Evolutionary conservation across 2,329 filamentous ascomycete species (phyloP), one percentile per base, ranked within the genome.

Genomic region (Fusarium dimerum): DNA sequence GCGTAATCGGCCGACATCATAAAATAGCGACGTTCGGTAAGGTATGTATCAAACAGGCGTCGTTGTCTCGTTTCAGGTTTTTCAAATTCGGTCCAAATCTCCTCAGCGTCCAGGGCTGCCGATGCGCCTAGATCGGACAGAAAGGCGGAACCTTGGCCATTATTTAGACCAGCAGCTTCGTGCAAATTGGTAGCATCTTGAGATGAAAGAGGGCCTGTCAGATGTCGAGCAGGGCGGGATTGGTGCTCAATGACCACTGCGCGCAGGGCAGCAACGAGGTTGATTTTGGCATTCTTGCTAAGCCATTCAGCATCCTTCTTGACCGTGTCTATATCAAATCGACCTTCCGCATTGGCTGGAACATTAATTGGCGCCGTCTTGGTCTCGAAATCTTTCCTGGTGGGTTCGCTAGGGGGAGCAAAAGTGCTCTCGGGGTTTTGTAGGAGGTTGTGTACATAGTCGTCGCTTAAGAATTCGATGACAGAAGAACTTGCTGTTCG

Each of bases 241-340:
- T 97, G 93, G 78, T 88, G 89, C 78, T 97, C 94, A 43, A 94
- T 74, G 7, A 95, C 76, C 3, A 87, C 87, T 41, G 96, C 79
- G 54, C 94, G 84, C 64, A 99, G 77, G 26, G 93, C 92, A 12
- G 87, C 84, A 41, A 94, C 77, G 69, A 97, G 86, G 70, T 94
- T 91, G 59, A 97, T 84, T 42, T 83, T 80, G 46, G 86, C 84
- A 66, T 87, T 84, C 64, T 88, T 84, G 71, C 90, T 92, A 56
- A 99, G 77, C 92, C 92, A 97, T 61, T 88, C 70, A 34, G 91
- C 83, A 75, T 97, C 92, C 43, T 84, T 83, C 74, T 96, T 96
- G 69, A 97, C 84, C 66, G 88, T 77, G 39, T 88, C 85, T 60
- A 96, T 78, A 66, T 92, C 84, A 68, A 88, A 90, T 51, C 83